Evolutionary conservation across 2,329 filamentous ascomycete genomes (phyloP).

Genomic region (Aspergillus texensis): DNA sequence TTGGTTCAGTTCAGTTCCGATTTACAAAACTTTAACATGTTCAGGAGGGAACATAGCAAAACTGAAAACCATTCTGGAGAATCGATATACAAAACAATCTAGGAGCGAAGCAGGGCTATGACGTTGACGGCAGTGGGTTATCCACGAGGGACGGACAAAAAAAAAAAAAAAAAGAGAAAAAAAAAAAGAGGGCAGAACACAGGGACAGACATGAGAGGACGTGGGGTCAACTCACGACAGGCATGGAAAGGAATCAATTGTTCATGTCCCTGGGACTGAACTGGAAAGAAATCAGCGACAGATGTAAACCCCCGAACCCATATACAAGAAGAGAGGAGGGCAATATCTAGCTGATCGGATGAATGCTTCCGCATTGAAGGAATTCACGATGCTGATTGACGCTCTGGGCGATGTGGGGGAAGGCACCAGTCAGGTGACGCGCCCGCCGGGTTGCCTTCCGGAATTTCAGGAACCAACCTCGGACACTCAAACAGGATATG

Average conservation of each 20-base stretch:
- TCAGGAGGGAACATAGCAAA: neutral
- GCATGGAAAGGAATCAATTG: constrained; percentile 26
- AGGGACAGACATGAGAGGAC: constrained; percentile 11
- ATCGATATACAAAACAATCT: neutral
- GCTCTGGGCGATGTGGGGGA: constrained; percentile 11
- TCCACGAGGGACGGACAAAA: neutral
- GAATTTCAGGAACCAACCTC: constrained; percentile 1
- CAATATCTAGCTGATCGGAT: constrained; percentile 9
- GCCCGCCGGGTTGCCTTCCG: constrained; percentile 23
- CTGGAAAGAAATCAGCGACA: constrained; percentile 7
- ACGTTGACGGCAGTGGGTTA: constrained; percentile 4
- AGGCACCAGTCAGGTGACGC: constrained; percentile 32
- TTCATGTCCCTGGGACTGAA: constrained; percentile 19
- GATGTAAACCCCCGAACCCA: constrained; percentile 15
- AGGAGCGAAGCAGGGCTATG: constrained; percentile 5
- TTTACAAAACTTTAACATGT: constrained; percentile 3
- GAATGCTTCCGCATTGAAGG: constrained; percentile 8
- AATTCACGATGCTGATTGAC: constrained; percentile 13
- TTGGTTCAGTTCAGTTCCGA: neutral
- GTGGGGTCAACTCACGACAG: constrained; percentile 37
- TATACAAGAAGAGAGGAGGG: constrained; percentile 12
- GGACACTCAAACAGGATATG: neutral
- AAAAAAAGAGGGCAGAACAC: constrained; percentile 3
- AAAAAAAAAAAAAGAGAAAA: constrained; percentile 12
- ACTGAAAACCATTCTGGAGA: constrained; percentile 4